Conservation (phyloP, 495 filamentous ascomycete species). For the Xylaria longipes region DNA sequence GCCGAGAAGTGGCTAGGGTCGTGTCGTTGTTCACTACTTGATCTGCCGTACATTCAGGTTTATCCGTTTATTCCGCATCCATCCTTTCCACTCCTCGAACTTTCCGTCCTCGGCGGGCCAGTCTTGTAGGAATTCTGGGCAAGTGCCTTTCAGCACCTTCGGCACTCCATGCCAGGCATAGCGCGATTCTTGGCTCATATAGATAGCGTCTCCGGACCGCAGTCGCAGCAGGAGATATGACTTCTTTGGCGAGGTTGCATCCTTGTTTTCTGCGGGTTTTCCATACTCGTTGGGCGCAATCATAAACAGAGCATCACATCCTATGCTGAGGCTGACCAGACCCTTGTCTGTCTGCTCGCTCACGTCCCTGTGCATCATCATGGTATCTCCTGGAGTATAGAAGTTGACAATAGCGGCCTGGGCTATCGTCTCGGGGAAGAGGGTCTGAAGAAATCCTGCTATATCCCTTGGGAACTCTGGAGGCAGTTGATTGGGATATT, state of each 20-base stretch:
- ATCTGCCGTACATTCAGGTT: slow-evolving; percentile 95
- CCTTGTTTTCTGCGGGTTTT: slow-evolving; percentile 41
- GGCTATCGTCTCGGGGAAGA: slow-evolving; percentile 75
- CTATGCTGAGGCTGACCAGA: slow-evolving; percentile 83
- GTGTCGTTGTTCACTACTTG: slow-evolving; percentile 57
- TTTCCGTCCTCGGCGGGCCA: slow-evolving; percentile 70
- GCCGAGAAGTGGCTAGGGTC: background rate
- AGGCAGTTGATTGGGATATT: slow-evolving; percentile 71
- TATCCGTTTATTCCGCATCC: slow-evolving; percentile 85
- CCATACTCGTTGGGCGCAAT: slow-evolving; percentile 56
- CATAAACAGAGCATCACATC: slow-evolving; percentile 87
- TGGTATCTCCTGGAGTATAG: slow-evolving; percentile 85
- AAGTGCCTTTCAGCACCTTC: slow-evolving; percentile 76
- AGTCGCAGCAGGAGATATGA: slow-evolving; percentile 68
- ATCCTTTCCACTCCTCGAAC: slow-evolving; percentile 74
- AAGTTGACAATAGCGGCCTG: slow-evolving; percentile 93
- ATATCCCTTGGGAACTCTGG: slow-evolving; percentile 79
- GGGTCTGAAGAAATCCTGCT: slow-evolving; percentile 61
- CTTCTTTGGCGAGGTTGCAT: slow-evolving; percentile 33
- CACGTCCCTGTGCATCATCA: slow-evolving; percentile 89
- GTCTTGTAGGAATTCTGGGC: slow-evolving; percentile 71
- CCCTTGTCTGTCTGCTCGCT: slow-evolving; percentile 78
- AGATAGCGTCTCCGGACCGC: slow-evolving; percentile 79
- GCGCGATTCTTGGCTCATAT: slow-evolving; percentile 77
- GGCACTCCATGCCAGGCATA: slow-evolving; percentile 97